phyloP scores from a whole-genome alignment of 139 green algal species.

The Asterochloris erici region DNA sequence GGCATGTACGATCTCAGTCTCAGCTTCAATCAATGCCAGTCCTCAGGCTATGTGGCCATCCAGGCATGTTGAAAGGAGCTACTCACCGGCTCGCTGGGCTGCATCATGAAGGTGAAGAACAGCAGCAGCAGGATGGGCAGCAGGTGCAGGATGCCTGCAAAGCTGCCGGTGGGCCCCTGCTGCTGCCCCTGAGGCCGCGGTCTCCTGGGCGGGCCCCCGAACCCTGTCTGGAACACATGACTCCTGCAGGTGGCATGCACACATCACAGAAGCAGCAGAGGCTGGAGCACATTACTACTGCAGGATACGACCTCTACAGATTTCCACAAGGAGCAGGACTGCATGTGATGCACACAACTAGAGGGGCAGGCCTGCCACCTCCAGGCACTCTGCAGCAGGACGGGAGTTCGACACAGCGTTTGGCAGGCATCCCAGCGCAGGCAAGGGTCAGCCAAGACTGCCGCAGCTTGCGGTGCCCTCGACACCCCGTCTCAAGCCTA shows the following conservation, averaged over 20 bases:
- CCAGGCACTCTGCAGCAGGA: not conserved
- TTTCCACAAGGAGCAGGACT: not conserved
- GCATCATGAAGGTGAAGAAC: conserved; percentile 45
- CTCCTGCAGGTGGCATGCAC: not conserved
- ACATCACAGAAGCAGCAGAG: not conserved
- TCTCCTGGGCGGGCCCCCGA: conserved; percentile 7
- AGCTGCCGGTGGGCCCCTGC: conserved; percentile 12
- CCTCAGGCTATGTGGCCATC: not conserved
- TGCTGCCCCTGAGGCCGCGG: conserved; percentile 5
- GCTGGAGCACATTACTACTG: not conserved
- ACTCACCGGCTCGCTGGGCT: not conserved
- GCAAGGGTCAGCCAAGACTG: too few relatives aligned
- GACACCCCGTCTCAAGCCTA: too few relatives aligned
- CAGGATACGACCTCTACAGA: not conserved
- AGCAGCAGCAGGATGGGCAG: conserved; percentile 47
- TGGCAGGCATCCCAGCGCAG: too few relatives aligned
- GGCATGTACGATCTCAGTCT: too few relatives aligned
- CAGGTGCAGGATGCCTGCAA: conserved; percentile 36
- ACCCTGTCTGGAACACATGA: conserved; percentile 19
- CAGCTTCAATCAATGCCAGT: not conserved
- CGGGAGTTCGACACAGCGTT: not conserved
- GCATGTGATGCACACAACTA: not conserved
- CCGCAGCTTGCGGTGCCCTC: too few relatives aligned
- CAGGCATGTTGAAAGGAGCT: not conserved
- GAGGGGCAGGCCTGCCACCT: not conserved